Evolutionary conservation across 805 yeast genomes (phyloP), one percentile per base, ranked within the genome.

Genomic region (Schwanniomyces vanrijiae): DNA sequence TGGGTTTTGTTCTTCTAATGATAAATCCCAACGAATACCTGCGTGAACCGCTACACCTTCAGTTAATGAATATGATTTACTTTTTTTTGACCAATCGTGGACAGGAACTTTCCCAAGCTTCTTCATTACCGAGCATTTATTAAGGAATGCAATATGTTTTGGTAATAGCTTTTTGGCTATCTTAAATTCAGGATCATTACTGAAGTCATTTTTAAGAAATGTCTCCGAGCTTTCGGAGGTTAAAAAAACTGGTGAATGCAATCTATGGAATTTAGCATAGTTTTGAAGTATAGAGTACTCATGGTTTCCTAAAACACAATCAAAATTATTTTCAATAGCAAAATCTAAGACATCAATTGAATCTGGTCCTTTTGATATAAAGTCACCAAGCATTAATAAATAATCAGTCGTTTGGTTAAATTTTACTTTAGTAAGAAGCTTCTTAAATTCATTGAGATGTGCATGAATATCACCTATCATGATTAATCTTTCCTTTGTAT

Each of bases 381-480:
- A 88, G 60, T 91, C 97, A 3, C 98, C 98, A 18, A 90, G 65
- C 19, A 90, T 68, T 1, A 91, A 66, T 11, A 90, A 71, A 38
- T 78, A 77, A 60, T 89, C 95, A 7, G 62, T 55, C 18, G 69
- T 56, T 13, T 64, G 61, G 47, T 81, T 71, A 56, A 73, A 80
- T 10, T 74, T 64, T 18, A 80, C 55, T 56, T 80, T 76, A 7
- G 71, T 56, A 46, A 91, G 66, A 35, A 92, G 69, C 42, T 72
- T 65, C 47, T 62, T 61, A 46, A 90, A 68, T 56, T 81, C 81
- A 6, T 72, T 66, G 55, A 74, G 81, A 55, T 84, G 83, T 1
- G 97, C 97, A 66, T 91, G 98, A 19, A 91, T 81, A 62, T 91
- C 98, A 3, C 98, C 97, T 21, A 91, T 74, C 40, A 90, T 60